Conservation (phyloP, 208 protist species). For the Angomonas ambiguus region DNA sequence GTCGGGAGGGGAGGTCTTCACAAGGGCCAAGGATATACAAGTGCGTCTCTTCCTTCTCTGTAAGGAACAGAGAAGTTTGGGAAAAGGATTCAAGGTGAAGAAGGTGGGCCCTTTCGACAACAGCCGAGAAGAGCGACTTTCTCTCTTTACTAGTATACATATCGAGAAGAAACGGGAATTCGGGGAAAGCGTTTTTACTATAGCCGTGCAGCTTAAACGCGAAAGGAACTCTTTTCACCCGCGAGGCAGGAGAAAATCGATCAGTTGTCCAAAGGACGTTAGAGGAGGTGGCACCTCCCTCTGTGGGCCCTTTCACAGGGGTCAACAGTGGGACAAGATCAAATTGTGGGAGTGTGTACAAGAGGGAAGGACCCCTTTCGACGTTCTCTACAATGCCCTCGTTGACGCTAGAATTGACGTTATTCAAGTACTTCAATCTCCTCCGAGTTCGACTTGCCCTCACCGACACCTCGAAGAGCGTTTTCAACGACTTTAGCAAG, state of each 20-base stretch:
- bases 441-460: not conserved
- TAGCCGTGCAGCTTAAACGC: slow-evolving; percentile 32
- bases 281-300: not conserved
- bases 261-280: not conserved
- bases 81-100: not conserved
- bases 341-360: slow-evolving; percentile 7
- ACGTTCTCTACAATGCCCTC: no score
- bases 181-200: slow-evolving; percentile 27
- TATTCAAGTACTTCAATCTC: not conserved
- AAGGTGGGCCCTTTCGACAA: not conserved
- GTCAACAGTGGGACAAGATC: not conserved
- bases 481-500: not conserved
- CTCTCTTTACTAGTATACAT: not conserved
- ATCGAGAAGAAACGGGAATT: slow-evolving; percentile 33
- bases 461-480: not conserved
- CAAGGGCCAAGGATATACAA: not conserved
- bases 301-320: not conserved
- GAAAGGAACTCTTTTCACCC: slow-evolving; percentile 26
- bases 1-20: not conserved
- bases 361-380: not conserved
- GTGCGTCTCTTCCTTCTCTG: not conserved
- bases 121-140: not conserved
- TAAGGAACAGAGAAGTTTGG: not conserved
- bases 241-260: not conserved
- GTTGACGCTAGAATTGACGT: not conserved